phyloP scores from a whole-genome alignment of 2,329 filamentous ascomycete genomes.

The Fusarium sp. region DNA sequence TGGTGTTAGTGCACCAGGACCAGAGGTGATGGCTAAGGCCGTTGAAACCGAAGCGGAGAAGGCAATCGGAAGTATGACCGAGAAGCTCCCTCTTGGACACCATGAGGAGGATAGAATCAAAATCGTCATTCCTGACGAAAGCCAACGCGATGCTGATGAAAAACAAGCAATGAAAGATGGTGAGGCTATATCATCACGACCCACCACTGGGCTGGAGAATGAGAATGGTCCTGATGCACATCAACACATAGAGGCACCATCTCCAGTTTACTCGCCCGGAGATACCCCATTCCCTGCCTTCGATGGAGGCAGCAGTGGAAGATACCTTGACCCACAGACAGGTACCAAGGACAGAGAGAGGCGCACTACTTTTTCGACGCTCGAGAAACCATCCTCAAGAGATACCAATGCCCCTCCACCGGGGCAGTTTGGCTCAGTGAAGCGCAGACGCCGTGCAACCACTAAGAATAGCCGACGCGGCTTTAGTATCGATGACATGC shows the following conservation, averaged over 20 bases:
- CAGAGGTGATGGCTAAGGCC: constrained; percentile 50
- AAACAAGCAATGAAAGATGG: constrained; percentile 50
- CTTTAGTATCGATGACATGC: constrained; percentile 77
- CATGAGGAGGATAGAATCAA: constrained; percentile 46
- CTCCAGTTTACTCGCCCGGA: constrained; percentile 55
- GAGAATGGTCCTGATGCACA: constrained; percentile 40
- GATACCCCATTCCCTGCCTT: constrained; percentile 59
- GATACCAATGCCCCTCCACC: constrained; percentile 46
- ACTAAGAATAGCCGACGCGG: constrained; percentile 75
- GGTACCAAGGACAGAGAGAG: constrained; percentile 57
- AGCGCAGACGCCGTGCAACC: constrained; percentile 72
- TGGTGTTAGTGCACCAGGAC: constrained; percentile 56
- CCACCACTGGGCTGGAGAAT: constrained; percentile 34
- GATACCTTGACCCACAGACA: constrained; percentile 46
- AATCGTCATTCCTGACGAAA: constrained; percentile 47
- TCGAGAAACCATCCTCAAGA: constrained; percentile 58
- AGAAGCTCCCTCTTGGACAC: constrained; percentile 38
- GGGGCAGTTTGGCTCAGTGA: constrained; percentile 60
- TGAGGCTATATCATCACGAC: constrained; percentile 20
- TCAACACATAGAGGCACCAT: constrained; percentile 50
- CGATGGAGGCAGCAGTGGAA: constrained; percentile 49
- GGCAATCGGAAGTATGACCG: constrained; percentile 41
- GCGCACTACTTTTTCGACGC: constrained; percentile 65
- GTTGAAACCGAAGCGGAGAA: constrained; percentile 49
- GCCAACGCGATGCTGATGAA: constrained; percentile 49